Percentiles rank a stretch among this genome's conserved stretches.
Evolutionary conservation across 305 asterid species (phyloP).

Genomic region (Stenogyne calaminthoides): DNA sequence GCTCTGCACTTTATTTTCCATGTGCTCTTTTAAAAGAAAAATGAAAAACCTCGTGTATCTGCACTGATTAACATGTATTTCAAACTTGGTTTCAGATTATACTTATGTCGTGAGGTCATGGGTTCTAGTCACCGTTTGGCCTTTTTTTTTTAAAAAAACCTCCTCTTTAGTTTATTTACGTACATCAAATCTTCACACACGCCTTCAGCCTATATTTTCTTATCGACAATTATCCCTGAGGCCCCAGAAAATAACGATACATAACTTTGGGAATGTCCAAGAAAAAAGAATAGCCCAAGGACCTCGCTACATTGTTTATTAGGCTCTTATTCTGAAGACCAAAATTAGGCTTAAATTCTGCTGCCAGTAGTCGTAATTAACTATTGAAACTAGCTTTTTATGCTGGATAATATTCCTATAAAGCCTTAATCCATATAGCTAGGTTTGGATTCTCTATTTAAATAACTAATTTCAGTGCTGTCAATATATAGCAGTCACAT

Average conservation of each 20-base stretch:
- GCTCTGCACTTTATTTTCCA: neutral
- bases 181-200: slow-evolving; percentile 1
- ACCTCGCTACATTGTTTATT: neutral
- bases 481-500: slow-evolving; percentile 25
- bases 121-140: too few species aligned
- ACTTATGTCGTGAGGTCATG: too few species aligned
- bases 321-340: slow-evolving; percentile 1
- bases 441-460: slow-evolving; percentile 3
- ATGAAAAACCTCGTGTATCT: neutral
- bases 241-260: neutral
- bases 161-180: neutral
- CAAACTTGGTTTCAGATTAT: neutral
- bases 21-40: neutral
- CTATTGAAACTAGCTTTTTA: neutral
- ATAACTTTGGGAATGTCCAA: neutral
- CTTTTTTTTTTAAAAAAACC: too few species aligned
- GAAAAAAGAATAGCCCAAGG: neutral
- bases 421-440: neutral
- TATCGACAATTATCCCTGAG: neutral
- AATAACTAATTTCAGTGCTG: neutral
- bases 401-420: neutral
- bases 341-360: neutral
- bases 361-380: neutral
- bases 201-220: neutral
- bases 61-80: neutral